Conservation (phyloP, 306 rosid genomes). For the Quercus parvula region DNA sequence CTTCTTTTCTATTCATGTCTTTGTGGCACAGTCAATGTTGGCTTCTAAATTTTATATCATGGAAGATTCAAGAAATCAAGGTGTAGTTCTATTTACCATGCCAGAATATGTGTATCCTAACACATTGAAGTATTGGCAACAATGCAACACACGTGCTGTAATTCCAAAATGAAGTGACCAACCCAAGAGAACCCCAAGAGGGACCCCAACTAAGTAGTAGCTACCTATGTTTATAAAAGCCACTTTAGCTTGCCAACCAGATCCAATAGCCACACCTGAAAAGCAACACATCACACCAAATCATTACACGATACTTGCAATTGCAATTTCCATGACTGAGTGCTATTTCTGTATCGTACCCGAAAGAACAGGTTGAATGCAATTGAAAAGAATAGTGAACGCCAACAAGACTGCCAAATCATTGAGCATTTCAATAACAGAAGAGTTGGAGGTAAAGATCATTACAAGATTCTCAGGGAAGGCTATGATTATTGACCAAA, state of each 20-base stretch:
- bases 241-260: conserved; percentile 53
- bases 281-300: conserved; percentile 13
- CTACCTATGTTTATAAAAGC: conserved; percentile 61
- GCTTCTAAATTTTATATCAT: neutral
- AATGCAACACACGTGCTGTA: conserved; percentile 28
- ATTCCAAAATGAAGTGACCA: conserved; percentile 48
- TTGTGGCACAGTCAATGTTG: neutral
- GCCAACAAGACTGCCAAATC: conserved; percentile 55
- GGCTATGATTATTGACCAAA: conserved; percentile 38
- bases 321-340: neutral
- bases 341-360: conserved; percentile 25
- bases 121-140: neutral
- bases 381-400: conserved; percentile 54
- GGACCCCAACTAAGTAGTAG: conserved; percentile 52
- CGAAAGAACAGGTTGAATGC: conserved; percentile 69
- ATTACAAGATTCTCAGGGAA: conserved; percentile 53
- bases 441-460: conserved; percentile 52
- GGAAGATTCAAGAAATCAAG: neutral
- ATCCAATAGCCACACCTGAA: conserved; percentile 70
- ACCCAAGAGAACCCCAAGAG: conserved; percentile 53
- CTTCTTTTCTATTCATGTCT: neutral
- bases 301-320: neutral
- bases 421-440: conserved; percentile 46
- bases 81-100: neutral
- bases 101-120: neutral